Evolutionary conservation across 495 filamentous ascomycete genomes (phyloP), one percentile per base, ranked within the genome.

Genomic region (Acidomyces sp.): DNA sequence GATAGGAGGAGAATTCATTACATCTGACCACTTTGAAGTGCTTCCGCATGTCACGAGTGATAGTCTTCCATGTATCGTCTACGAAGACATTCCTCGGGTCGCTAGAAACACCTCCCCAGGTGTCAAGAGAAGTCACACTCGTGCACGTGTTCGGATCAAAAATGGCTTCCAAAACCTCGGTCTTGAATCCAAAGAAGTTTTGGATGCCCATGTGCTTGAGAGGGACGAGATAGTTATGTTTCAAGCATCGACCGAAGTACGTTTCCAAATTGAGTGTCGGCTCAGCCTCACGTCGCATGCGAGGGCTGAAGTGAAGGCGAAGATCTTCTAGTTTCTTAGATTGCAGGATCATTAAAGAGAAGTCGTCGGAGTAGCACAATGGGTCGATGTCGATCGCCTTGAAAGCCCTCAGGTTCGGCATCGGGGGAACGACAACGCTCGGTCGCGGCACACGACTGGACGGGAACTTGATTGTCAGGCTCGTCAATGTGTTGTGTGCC

Each of bases 311-410:
- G 45, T 78, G 70, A 22, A 78, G 41, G 25, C 57, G 70, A 5
- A 79, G 61, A 15, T 72, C 68, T 29, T 58, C 59, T 22, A 79
- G 54, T 22, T 71, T 72, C 37, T 59, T 64, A 12, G 70, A 68
- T 24, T 66, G 62, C 18, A 61, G 56, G 2, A 78, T 58, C 18
- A 79, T 54, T 5, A 70, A 60, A 6, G 72, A 71, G 23, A 79
- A 68, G 50, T 79, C 74, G 50, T 79, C 75, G 0, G 71, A 69
- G 43, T 78, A 77, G 54, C 75, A 79, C 6, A 79, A 58, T 1
- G 75, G 75, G 43, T 79, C 75, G 32, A 79, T 73, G 42, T 77
- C 63, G 44, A 66, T 67, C 22, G 74, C 61, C 43, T 66, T 69
- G 20, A 79, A 54, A 20, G 48, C 59, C 16, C 61, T 58, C 21